Evolutionary conservation across 2,329 filamentous ascomycete species (phyloP).

Genomic region (Helminthosporium solani): DNA sequence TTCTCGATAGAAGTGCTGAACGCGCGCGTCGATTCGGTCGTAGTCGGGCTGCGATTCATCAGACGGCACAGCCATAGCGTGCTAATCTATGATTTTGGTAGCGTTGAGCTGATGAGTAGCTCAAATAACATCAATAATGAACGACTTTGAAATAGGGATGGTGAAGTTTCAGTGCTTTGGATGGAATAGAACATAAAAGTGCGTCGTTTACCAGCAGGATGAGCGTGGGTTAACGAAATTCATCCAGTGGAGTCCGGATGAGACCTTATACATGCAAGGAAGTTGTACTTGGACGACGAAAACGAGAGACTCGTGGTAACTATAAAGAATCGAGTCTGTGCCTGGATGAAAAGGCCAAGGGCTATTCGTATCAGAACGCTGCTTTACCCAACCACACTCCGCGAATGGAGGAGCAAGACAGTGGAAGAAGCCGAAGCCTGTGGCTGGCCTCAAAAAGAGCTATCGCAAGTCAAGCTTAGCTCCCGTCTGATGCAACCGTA

Average conservation of each 20-base stretch:
- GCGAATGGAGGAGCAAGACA: slow-evolving; percentile 1
- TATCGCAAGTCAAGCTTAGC: slow-evolving; percentile 1
- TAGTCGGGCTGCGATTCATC: slow-evolving; percentile 3
- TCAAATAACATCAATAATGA: background rate
- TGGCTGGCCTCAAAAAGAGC: slow-evolving; percentile 4
- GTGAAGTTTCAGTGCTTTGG: too few species aligned
- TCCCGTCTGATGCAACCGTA: background rate
- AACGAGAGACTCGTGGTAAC: background rate
- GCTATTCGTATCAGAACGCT: slow-evolving; percentile 3
- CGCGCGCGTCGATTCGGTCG: slow-evolving; percentile 2
- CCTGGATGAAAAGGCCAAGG: slow-evolving; percentile 2
- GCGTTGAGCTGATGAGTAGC: background rate
- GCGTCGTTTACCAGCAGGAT: too few species aligned
- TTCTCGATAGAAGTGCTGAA: slow-evolving; percentile 2
- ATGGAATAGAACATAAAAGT: too few species aligned
- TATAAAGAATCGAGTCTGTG: slow-evolving; percentile 1
- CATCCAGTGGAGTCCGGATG: too few species aligned
- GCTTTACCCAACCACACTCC: background rate
- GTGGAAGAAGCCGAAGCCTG: background rate
- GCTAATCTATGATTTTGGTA: background rate
- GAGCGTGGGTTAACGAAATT: too few species aligned
- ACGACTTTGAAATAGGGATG: background rate
- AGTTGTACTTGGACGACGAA: background rate
- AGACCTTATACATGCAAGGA: background rate
- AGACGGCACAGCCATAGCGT: slow-evolving; percentile 5